Conservation (phyloP, 2,329 filamentous ascomycete genomes). For the Ceratocystis cubensis region DNA sequence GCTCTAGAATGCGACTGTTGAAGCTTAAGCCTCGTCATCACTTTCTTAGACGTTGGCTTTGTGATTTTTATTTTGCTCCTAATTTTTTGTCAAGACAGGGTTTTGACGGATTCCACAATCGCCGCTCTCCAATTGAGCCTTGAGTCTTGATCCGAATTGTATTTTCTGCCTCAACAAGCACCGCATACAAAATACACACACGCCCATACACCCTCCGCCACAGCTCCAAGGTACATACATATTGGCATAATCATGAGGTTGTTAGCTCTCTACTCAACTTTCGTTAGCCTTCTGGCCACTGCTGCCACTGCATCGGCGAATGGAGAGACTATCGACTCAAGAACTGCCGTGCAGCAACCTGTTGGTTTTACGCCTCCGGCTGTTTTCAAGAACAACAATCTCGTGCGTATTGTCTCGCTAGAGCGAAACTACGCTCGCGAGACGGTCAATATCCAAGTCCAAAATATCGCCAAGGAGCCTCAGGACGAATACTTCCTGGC, state of each 20-base stretch:
- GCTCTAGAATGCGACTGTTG: slow-evolving; percentile 15
- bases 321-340: slow-evolving; percentile 32
- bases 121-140: background rate
- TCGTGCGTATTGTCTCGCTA: slow-evolving; percentile 78
- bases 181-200: background rate
- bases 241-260: slow-evolving; percentile 31
- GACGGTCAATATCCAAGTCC: slow-evolving; percentile 82
- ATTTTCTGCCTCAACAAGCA: slow-evolving; percentile 12
- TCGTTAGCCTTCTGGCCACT: slow-evolving; percentile 45
- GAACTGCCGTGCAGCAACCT: slow-evolving; percentile 48
- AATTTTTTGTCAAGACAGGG: background rate
- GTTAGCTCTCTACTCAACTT: slow-evolving; percentile 41
- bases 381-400: slow-evolving; percentile 85
- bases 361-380: slow-evolving; percentile 62
- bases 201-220: background rate
- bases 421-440: slow-evolving; percentile 90
- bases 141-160: background rate
- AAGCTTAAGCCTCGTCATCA: slow-evolving; percentile 19
- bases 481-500: slow-evolving; percentile 87
- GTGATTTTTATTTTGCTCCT: slow-evolving; percentile 6
- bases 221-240: background rate
- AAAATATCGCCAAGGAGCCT: slow-evolving; percentile 67
- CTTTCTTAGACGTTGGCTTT: slow-evolving; percentile 20
- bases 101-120: background rate
- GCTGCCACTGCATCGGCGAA: slow-evolving; percentile 33